Base-by-base conservation (phyloP, 352 stramenopile species). In the Pythium brassicae region DNA sequence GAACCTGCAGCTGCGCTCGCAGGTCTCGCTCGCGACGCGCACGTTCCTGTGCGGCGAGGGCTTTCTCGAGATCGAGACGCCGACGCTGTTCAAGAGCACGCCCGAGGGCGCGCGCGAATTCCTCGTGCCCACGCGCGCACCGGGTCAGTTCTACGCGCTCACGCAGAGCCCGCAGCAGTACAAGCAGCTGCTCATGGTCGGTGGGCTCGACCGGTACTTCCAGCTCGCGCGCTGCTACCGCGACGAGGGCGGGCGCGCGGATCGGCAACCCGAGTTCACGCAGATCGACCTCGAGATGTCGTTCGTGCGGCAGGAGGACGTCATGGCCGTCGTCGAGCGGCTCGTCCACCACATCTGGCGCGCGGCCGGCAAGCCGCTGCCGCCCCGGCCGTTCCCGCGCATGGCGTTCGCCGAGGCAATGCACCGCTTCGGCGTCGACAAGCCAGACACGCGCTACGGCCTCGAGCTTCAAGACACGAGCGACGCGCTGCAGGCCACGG, bases 271-370 rank as follows among this genome's bases (percentile, higher is more conserved):
- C 10, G 89, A 96, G 62, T 97, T 97, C 60, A 96, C 85, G 50
- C 87, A 97, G 66, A 85, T 96, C 50, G 89, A 97, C 73, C 34
- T 97, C 15, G 89, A 97, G 63, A 92, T 97, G 86, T 86, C 80
- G 12, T 96, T 93, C 49, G 83, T 89, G 11, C 79, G 71, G 26
- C 74, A 74, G 15, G 62, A 86, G 4, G 84, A 94, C 51, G 65
- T 96, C 23, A 90, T 92, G 74, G 50, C 65, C 2, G 61, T 94
- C 2, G 77, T 92, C 50, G 84, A 96, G 63, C 71, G 71, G 39
- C 65, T 95, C 37, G 71, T 95, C 4, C 80, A 83, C 59, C 20
- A 68, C 34, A 87, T 90, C 34, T 92, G 72, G 80, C 69, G 70
- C 50, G 59, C 74, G 0, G 79, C 77, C 0, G 73, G 59, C 44